Evolutionary conservation across 1,139 yeast genomes (phyloP), one percentile per base, ranked within the genome.

Genomic region (Pichia sp.): DNA sequence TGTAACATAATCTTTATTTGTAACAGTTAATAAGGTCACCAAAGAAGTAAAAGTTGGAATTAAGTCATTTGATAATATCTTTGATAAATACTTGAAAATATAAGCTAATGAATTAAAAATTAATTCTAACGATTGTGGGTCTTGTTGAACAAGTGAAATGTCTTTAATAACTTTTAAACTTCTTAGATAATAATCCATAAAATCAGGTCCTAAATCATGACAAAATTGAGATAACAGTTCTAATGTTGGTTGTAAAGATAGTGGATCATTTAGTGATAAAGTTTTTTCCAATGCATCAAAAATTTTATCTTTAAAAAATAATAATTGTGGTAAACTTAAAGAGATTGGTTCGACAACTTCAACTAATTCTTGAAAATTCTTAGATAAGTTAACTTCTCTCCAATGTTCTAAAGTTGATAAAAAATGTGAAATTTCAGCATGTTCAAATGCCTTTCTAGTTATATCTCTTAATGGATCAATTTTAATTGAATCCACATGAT

Each of bases 191-290:
- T 73, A 89, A 3, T 80, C 79, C 73, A 89, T 77, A 63, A 90
- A 93, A 62, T 93, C 99, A 1, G 93, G 85, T 7, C 98, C 98
- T 58, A 93, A 72, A 71, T 93, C 99, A 62, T 89, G 97, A 45
- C 91, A 84, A 61, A 95, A 86, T 65, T 90, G 96, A 0, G 96
- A 79, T 44, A 89, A 67, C 47, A 90, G 72, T 64, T 93, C 99
- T 45, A 90, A 69, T 43, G 89, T 67, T 6, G 98, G 93, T 66
- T 91, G 95, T 48, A 87, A 70, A 0, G 96, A 83, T 54, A 84
- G 73, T 33, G 77, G 75, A 65, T 91, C 96, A 58, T 81, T 80
- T n/a, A 58, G 49, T 16, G 52, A 46, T 19, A 68, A 38, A 56
- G 81, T 79, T 11, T 64, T 61, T 43, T 73, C 70, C 42, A 93